A percentile compares a stretch with the other conserved stretches of the same genome.
Conservation (phyloP, 148 eudicot genomes). For the Arbutus unedo region DNA sequence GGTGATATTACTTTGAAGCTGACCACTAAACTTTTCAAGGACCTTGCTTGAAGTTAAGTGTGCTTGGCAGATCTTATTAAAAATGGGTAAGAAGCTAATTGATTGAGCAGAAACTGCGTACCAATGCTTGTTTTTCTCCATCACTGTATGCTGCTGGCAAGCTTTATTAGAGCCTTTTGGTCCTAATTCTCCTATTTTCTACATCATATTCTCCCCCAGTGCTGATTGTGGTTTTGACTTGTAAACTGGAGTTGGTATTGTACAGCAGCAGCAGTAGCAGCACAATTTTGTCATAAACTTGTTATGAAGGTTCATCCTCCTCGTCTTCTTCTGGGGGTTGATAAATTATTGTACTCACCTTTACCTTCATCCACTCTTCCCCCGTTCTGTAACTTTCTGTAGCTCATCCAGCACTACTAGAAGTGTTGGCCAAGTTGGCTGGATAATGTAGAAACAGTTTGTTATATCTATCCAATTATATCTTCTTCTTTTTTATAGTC, state of each 20-base stretch:
- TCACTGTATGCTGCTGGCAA: not conserved
- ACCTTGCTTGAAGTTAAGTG: constrained; percentile 24
- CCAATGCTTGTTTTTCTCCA: not conserved
- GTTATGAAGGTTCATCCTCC: not conserved
- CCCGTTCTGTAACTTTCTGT: not conserved
- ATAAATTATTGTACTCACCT: not conserved
- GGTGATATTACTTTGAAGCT: constrained; percentile 60
- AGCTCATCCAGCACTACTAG: not conserved
- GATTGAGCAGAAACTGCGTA: not conserved
- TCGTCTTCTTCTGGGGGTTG: not conserved
- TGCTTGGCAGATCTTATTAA: constrained; percentile 10
- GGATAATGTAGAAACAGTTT: not conserved
- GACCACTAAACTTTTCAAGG: constrained; percentile 43
- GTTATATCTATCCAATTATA: not conserved
- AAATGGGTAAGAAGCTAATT: constrained; percentile 22
- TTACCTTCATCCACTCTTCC: not conserved
- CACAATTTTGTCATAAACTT: not conserved
- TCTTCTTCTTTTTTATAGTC: not conserved
- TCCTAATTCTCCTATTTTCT: not conserved
- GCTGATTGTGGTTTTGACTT: constrained; percentile 14
- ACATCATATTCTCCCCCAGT: not conserved
- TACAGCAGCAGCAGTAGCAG: constrained; percentile 9
- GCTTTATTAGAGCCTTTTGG: not conserved
- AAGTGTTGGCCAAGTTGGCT: not conserved
- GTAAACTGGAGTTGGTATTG: constrained; percentile 13